Conservation (phyloP, 139 green algal species). For the Closterium sp. region DNA sequence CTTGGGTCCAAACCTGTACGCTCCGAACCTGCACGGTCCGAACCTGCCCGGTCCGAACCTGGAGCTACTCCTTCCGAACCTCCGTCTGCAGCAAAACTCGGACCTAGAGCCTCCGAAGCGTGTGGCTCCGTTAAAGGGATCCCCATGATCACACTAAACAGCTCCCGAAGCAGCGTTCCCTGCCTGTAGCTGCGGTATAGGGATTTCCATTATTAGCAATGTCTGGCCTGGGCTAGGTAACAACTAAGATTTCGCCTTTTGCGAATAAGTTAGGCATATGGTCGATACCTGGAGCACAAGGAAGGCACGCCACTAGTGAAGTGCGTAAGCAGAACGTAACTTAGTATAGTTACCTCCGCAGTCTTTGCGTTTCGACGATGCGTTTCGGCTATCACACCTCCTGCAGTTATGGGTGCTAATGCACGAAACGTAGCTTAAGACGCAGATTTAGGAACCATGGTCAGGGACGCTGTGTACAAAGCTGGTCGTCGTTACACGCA, state of each 20-base stretch:
- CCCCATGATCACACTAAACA: not conserved
- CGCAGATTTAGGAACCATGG: no score
- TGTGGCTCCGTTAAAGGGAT: not conserved
- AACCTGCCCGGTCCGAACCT: not conserved
- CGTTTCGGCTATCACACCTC: no score
- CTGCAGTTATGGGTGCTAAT: no score
- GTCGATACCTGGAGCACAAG: no score
- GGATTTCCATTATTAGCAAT: not conserved
- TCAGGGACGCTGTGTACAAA: no score
- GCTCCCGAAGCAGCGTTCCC: not conserved
- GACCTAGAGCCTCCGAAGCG: not conserved
- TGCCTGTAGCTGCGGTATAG: not conserved
- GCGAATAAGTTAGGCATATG: not conserved
- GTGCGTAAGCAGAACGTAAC: no score
- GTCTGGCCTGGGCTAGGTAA: no score
- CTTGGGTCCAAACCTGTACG: not conserved
- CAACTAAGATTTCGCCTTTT: not conserved
- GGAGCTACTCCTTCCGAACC: not conserved
- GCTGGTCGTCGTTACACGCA: no score
- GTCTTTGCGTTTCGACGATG: no score
- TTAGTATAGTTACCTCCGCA: no score
- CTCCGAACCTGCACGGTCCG: not conserved
- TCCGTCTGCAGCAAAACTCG: not conserved
- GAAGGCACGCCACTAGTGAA: no score
- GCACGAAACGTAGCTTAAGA: no score